phyloP scores from a whole-genome alignment of 306 rosid species.

The Astragalus glycyphyllos region DNA sequence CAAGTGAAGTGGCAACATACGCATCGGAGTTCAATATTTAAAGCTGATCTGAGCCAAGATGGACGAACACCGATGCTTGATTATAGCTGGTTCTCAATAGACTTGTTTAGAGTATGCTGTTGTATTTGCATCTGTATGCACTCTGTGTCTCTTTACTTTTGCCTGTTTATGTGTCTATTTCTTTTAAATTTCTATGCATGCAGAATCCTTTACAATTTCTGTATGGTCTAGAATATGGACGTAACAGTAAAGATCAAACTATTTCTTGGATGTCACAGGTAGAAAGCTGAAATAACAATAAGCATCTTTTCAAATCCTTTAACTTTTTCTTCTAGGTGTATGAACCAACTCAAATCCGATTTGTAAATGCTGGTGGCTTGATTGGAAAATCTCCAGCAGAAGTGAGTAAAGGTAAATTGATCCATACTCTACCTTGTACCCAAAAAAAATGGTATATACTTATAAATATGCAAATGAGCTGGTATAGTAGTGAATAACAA shows the following conservation, averaged over 20 bases:
- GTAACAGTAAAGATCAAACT: slow-evolving; percentile 2
- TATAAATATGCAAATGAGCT: slow-evolving; percentile 11
- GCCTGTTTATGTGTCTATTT: slow-evolving; percentile 22
- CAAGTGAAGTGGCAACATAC: slow-evolving; percentile 1
- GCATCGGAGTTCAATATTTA: slow-evolving; percentile 34
- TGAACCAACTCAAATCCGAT: slow-evolving; percentile 76
- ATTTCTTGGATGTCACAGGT: slow-evolving; percentile 21
- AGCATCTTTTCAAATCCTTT: slow-evolving; percentile 24
- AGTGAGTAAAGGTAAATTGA: slow-evolving; percentile 76
- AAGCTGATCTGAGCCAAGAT: slow-evolving; percentile 7
- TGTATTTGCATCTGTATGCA: slow-evolving; percentile 19
- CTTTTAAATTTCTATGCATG: not conserved
- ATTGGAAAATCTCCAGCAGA: slow-evolving; percentile 86
- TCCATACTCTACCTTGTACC: slow-evolving; percentile 12
- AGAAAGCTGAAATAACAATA: slow-evolving; percentile 29
- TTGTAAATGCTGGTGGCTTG: slow-evolving; percentile 79
- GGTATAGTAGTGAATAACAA: slow-evolving; percentile 12
- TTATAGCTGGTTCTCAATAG: slow-evolving; percentile 13
- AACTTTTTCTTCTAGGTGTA: slow-evolving; percentile 63
- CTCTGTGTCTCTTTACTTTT: slow-evolving; percentile 18
- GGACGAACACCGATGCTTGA: not conserved
- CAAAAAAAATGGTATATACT: not conserved
- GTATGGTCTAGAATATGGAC: slow-evolving; percentile 31
- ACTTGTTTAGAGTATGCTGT: not conserved
- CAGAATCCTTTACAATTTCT: slow-evolving; percentile 27